Evolutionary conservation across 2,329 filamentous ascomycete genomes (phyloP), one percentile per base, ranked within the genome.

Genomic region (Sporothrix protearum): DNA sequence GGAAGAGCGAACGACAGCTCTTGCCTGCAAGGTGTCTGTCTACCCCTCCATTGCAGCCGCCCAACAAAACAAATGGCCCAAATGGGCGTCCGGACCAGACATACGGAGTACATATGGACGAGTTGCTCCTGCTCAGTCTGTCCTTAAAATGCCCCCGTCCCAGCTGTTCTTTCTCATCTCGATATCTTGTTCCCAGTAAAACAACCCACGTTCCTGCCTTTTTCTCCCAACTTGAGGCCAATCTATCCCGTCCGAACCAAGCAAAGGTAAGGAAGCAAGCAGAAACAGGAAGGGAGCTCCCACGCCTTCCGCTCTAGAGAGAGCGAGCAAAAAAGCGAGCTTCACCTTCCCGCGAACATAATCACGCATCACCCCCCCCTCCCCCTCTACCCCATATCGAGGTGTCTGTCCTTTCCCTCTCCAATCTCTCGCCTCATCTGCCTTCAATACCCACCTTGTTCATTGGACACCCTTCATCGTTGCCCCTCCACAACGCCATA

Each of bases 401-500:
- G 19, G 19, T 42, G 4, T 57, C 36, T 69, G n/a, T 42, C 51
- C 22, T 59, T 68, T 70, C 55, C 30, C 51, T 30, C 51, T 33
- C 22, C 30, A 67, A 19, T 45, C 68, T 57, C 28, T 64, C 49
- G 12, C 30, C 16, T 61, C 68, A 8, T 66, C 69, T 66, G 42
- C 45, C 64, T 39, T 59, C 45, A 64, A 19, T 42, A 47, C 30
- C 57, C 39, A 61, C 57, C 33, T 49, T 66, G 33, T n/a, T 36
- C 59, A 63, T 51, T 53, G 33, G 36, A 45, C 36, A 66, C 51
- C 51, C 57, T 59, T 47, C 36, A 66, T 69, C 57, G 51, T 74
- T 74, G 72, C 73, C 73, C 73, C 73, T 73, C 73, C 68, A 73
- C 57, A 68, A 67, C 66, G 59, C 42, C 66, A 49, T 57, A 71